Percentiles rank a stretch among this genome's conserved stretches.
Evolutionary conservation across 2,329 filamentous ascomycete species (phyloP).

Genomic region (Alternaria viburni): DNA sequence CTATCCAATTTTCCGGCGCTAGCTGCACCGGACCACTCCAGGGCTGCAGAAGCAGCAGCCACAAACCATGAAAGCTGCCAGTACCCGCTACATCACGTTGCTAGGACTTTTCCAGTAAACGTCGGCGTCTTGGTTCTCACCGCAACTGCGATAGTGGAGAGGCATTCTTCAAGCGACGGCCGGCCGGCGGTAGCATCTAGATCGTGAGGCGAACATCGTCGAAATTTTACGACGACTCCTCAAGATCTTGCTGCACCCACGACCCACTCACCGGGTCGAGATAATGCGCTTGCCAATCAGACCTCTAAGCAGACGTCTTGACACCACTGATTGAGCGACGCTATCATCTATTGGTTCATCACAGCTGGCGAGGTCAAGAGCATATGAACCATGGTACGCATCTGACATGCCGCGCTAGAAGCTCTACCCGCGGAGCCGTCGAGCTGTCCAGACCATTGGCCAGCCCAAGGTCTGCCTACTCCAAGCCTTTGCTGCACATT

Average conservation of each 20-base stretch:
- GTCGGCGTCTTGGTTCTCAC: conserved; percentile 1
- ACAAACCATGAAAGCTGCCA: conserved; percentile 3
- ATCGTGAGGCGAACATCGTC: conserved; percentile 1
- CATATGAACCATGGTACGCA: conserved; percentile 1
- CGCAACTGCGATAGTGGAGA: not conserved
- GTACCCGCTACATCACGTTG: conserved; percentile 1
- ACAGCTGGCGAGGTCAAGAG: not conserved
- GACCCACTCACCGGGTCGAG: conserved; percentile 2
- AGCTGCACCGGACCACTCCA: conserved; percentile 4
- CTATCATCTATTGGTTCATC: not conserved
- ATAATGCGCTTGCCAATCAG: not conserved
- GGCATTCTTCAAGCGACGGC: not conserved
- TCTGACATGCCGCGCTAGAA: conserved; percentile 4
- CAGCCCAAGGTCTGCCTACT: not conserved
- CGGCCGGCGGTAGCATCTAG: conserved; percentile 4
- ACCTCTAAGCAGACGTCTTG: not conserved
- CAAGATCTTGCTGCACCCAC: conserved; percentile 1
- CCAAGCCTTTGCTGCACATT: not conserved
- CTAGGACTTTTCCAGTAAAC: not conserved
- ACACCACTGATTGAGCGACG: not conserved
- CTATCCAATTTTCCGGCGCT: conserved; percentile 2
- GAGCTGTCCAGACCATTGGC: not conserved
- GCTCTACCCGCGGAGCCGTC: not conserved
- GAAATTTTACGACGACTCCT: not conserved
- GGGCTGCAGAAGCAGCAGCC: conserved; percentile 1